These are phyloP conservation scores for Penicillium sp. DNA, from an alignment of 2,329 filamentous ascomycete species.

Conservation along the genomic window DNA sequence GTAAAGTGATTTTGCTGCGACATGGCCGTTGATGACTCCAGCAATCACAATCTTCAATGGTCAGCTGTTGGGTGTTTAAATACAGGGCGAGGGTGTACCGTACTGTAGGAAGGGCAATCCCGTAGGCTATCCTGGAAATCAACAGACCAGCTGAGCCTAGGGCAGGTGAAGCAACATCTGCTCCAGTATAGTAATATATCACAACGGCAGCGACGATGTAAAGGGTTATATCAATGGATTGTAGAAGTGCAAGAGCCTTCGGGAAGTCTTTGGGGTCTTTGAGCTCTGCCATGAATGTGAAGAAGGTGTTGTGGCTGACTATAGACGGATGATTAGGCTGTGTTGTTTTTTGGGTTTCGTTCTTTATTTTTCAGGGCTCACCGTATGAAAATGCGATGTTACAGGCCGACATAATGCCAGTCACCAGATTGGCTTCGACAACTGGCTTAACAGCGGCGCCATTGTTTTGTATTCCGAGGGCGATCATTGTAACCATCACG, in stretches of 20 bases:
- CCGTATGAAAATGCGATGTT: constrained; percentile 2
- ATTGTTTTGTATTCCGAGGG: constrained; percentile 46
- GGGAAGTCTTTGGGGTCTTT: constrained; percentile 50
- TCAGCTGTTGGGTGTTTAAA: background rate
- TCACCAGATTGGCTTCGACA: background rate
- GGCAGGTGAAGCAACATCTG: constrained; percentile 53
- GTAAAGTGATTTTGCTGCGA: constrained; percentile 57
- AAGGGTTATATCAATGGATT: constrained; percentile 48
- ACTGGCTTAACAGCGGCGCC: constrained; percentile 9
- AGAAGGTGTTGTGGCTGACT: constrained; percentile 56
- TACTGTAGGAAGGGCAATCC: constrained; percentile 55
- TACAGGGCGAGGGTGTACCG: background rate
- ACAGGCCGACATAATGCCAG: background rate
- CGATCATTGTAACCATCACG: constrained; percentile 20
- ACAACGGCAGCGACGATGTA: constrained; percentile 59
- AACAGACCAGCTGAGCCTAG: constrained; percentile 50
- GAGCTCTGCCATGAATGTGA: constrained; percentile 56
- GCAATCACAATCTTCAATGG: constrained; percentile 50
- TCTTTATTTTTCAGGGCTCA: background rate
- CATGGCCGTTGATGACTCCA: constrained; percentile 58
- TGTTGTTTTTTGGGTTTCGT: background rate
- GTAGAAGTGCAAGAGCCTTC: constrained; percentile 53
- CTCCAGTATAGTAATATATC: constrained; percentile 57
- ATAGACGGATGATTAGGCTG: background rate
- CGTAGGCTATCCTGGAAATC: constrained; percentile 55